A percentile compares a stretch with the other conserved stretches of the same genome.
Evolutionary conservation across 73 alveolate genomes (phyloP).

Genomic region (Breviolum minutum): DNA sequence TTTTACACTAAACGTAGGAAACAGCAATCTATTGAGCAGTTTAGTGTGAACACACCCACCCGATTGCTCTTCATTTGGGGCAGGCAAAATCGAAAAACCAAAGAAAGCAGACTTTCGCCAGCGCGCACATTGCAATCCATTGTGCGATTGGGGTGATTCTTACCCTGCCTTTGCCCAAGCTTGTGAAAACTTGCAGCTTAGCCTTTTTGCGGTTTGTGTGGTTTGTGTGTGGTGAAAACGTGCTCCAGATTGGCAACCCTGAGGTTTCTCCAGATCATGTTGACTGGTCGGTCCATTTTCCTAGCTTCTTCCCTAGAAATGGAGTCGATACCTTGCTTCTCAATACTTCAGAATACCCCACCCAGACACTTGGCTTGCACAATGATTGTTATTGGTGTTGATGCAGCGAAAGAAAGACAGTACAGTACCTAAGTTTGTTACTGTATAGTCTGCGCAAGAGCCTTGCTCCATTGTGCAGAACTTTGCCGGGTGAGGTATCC

Average conservation of each 20-base stretch:
- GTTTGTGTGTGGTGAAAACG: not conserved
- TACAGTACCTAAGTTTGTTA: too few relatives aligned
- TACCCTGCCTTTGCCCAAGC: conserved; percentile 31
- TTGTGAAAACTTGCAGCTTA: not conserved
- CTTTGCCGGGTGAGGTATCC: conserved; percentile 12
- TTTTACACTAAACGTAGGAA: too few relatives aligned
- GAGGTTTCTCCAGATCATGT: conserved; percentile 83
- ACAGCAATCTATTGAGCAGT: too few relatives aligned
- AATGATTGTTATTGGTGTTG: not conserved
- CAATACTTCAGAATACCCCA: conserved; percentile 64
- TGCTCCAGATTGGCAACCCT: not conserved
- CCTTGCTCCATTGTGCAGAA: too few relatives aligned
- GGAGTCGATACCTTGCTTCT: conserved; percentile 8
- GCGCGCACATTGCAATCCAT: conserved; percentile 89
- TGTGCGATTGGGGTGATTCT: conserved; percentile 78
- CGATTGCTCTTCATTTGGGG: too few relatives aligned
- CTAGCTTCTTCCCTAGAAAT: conserved; percentile 45
- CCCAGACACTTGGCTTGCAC: conserved; percentile 22
- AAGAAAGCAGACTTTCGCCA: conserved; percentile 83
- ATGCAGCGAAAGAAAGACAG: not conserved
- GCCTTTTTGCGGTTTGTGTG: not conserved
- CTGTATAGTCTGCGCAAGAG: too few relatives aligned
- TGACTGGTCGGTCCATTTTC: conserved; percentile 89
- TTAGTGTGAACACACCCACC: too few relatives aligned
- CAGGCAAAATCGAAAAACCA: conserved; percentile 72